A percentile compares a stretch with the other conserved stretches of the same genome.
Evolutionary conservation across 1,284 basidiomycete species (phyloP).

Genomic region (Grifola frondosa): DNA sequence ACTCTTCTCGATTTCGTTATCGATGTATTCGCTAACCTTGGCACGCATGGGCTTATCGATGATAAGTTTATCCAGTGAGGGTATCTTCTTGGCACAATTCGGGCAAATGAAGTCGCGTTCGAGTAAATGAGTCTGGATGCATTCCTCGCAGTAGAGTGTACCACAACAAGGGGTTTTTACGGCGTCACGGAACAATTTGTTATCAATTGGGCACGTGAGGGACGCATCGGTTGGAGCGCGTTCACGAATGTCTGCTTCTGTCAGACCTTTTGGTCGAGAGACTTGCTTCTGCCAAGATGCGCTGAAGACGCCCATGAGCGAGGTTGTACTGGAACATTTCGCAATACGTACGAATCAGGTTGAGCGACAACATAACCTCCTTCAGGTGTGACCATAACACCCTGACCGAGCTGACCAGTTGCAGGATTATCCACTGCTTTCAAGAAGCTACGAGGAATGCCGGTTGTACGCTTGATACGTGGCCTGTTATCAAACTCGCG

Average conservation of each 20-base stretch:
- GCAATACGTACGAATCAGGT: conserved; percentile 77
- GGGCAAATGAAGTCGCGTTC: conserved; percentile 94
- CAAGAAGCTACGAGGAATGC: conserved; percentile 96
- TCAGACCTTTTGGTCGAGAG: conserved; percentile 73
- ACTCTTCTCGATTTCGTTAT: conserved; percentile 81
- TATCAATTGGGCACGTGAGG: conserved; percentile 85
- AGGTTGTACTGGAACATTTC: background rate
- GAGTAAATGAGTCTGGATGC: conserved; percentile 86
- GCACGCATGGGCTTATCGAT: conserved; percentile 78
- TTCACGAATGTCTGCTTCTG: conserved; percentile 84
- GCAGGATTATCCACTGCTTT: conserved; percentile 92
- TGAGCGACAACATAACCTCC: conserved; percentile 95
- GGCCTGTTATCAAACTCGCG: conserved; percentile 93
- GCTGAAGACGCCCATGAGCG: conserved; percentile 39
- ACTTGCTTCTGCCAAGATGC: conserved; percentile 93
- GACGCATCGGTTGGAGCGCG: conserved; percentile 75
- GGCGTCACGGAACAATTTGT: conserved; percentile 81
- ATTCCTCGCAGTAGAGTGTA: conserved; percentile 92
- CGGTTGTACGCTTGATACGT: conserved; percentile 96
- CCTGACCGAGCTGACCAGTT: conserved; percentile 71
- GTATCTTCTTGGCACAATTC: conserved; percentile 82
- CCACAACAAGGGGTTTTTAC: conserved; percentile 91
- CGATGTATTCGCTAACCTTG: conserved; percentile 79
- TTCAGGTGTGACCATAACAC: conserved; percentile 96
- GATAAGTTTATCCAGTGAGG: conserved; percentile 81